These are phyloP conservation scores for Erucastrum elatum DNA, from an alignment of 345 rosid species.

Conservation along the genomic window DNA sequence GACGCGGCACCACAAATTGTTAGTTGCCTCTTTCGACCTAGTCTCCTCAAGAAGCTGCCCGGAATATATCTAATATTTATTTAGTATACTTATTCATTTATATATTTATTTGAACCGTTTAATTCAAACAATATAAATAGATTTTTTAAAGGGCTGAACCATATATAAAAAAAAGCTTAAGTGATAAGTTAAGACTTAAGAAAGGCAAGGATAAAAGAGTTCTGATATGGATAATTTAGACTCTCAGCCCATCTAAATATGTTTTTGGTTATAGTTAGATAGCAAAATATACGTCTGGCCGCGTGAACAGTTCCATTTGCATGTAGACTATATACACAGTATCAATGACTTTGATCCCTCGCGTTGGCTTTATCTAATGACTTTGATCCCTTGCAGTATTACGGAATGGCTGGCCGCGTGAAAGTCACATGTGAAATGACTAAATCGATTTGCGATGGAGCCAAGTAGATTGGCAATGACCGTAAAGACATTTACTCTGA, in stretches of 20 bases:
- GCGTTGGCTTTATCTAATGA: too few relatives aligned
- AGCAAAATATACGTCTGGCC: too few relatives aligned
- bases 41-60: neutral
- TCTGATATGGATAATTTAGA: neutral
- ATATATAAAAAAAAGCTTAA: neutral
- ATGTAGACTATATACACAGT: too few relatives aligned
- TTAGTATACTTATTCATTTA: neutral
- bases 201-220: neutral
- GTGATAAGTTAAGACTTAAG: neutral
- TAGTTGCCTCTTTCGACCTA: neutral
- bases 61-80: neutral
- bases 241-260: neutral
- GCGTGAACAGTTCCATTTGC: too few relatives aligned
- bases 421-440: neutral
- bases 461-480: neutral
- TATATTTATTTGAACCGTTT: neutral
- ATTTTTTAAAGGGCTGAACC: neutral
- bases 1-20: neutral
- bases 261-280: neutral
- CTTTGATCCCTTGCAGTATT: too few relatives aligned
- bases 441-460: neutral
- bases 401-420: too few relatives aligned
- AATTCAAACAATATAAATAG: neutral
- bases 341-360: too few relatives aligned
- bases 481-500: neutral